phyloP scores from a whole-genome alignment of 192 early-diverging fungal genomes.

The Podila clonocystis region DNA sequence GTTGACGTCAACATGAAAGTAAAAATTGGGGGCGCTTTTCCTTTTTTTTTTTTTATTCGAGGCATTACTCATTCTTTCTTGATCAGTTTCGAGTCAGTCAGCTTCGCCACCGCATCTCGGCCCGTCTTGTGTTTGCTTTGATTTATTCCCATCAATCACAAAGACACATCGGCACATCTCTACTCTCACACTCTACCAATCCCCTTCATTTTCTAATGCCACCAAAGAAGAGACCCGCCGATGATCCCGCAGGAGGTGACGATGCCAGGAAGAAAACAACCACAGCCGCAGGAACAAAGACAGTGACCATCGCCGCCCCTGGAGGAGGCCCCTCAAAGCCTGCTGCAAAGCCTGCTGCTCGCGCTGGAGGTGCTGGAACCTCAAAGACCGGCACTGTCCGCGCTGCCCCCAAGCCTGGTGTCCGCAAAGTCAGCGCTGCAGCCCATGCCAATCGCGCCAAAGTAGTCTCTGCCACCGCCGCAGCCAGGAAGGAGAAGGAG shows the following conservation, averaged over 20 bases:
- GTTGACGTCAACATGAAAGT: too few relatives aligned
- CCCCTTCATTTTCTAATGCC: slow-evolving; percentile 27
- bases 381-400: slow-evolving; percentile 40
- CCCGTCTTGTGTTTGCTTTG: too few relatives aligned
- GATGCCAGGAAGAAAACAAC: slow-evolving; percentile 18
- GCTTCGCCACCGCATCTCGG: too few relatives aligned
- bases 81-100: too few relatives aligned
- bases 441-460: slow-evolving; percentile 26
- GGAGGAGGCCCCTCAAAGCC: slow-evolving; percentile 1
- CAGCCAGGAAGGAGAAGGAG: slow-evolving; percentile 48
- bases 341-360: not conserved
- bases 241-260: slow-evolving; percentile 17
- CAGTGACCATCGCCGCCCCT: slow-evolving; percentile 28
- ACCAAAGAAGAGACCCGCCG: slow-evolving; percentile 52
- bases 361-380: slow-evolving; percentile 8
- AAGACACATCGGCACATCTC: not conserved
- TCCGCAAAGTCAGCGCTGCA: slow-evolving; percentile 33
- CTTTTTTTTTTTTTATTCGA: too few relatives aligned
- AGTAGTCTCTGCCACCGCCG: not conserved
- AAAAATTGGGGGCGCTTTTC: too few relatives aligned
- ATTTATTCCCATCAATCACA: not conserved
- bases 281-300: slow-evolving; percentile 11
- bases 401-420: slow-evolving; percentile 38
- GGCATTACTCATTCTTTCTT: too few relatives aligned
- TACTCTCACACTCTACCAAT: too few relatives aligned